These are phyloP conservation scores for Wallemia mellicola DNA, from an alignment of 1,284 basidiomycete species.

Conservation along the genomic window DNA sequence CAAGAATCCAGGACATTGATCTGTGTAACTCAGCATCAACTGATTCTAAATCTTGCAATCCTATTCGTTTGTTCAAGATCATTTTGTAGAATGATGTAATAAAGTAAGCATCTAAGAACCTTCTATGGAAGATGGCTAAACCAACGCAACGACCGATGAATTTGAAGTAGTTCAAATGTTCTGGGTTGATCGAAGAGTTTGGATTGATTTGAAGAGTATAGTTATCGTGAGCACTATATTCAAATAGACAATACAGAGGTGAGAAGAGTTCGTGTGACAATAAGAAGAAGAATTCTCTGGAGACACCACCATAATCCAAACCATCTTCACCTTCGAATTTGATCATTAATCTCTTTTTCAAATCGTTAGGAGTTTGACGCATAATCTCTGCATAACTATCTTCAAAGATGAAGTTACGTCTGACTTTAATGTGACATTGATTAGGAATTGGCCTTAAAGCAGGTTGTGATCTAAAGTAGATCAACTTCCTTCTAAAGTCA, in stretches of 20 bases:
- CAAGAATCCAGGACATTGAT: conserved; percentile 87
- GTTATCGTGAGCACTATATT: conserved; percentile 97
- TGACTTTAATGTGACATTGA: conserved; percentile 87
- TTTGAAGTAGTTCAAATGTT: conserved; percentile 51
- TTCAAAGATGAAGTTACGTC: conserved; percentile 77
- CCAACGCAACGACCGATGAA: conserved; percentile 35
- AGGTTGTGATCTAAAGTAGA: conserved; percentile 95
- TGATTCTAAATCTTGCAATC: conserved; percentile 57
- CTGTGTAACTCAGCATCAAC: conserved; percentile 72
- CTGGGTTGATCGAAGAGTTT: conserved; percentile 87
- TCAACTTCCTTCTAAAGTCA: conserved; percentile 89
- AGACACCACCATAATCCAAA: conserved; percentile 80
- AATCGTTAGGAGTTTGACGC: conserved; percentile 69
- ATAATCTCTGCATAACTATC: conserved; percentile 90
- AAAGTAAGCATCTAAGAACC: conserved; percentile 97
- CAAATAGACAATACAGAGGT: conserved; percentile 97
- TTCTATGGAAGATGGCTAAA: conserved; percentile 87
- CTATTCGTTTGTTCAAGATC: conserved; percentile 66
- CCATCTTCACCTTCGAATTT: conserved; percentile 98
- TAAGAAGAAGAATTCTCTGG: conserved; percentile 97
- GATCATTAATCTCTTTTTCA: conserved; percentile 93
- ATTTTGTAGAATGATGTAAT: conserved; percentile 98
- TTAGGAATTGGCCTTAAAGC: conserved; percentile 50
- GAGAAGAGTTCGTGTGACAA: conserved; percentile 96
- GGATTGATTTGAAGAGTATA: conserved; percentile 97